Evolutionary conservation across 2,329 filamentous ascomycete genomes (phyloP).

Genomic region (Chalara sp.): DNA sequence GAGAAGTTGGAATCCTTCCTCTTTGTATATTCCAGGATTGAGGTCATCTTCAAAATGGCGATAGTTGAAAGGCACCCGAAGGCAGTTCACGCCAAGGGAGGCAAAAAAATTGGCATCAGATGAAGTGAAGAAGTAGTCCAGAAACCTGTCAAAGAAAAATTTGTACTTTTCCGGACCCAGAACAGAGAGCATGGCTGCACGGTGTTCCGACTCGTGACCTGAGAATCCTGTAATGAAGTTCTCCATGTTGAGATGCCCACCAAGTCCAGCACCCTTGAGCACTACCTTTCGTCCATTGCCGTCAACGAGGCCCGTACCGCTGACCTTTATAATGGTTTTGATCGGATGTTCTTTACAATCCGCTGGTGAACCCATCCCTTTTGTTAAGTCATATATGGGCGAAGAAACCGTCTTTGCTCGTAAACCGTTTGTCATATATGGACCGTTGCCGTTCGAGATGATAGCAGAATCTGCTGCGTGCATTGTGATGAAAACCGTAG

Average conservation of each 20-base stretch:
- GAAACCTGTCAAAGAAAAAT: slow-evolving; percentile 48
- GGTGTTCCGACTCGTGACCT: slow-evolving; percentile 49
- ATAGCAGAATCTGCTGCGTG: no score
- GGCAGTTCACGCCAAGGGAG: slow-evolving; percentile 46
- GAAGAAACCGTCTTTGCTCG: no score
- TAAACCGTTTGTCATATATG: no score
- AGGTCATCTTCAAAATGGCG: slow-evolving; percentile 46
- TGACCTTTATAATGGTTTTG: not conserved
- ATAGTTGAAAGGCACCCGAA: slow-evolving; percentile 55
- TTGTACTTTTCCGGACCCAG: slow-evolving; percentile 48
- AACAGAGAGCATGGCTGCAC: slow-evolving; percentile 42
- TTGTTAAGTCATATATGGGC: no score
- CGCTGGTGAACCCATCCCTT: no score
- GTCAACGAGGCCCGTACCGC: not conserved
- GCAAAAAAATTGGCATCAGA: slow-evolving; percentile 50
- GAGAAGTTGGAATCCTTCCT: slow-evolving; percentile 38
- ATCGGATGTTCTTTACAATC: not conserved
- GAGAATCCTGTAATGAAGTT: slow-evolving; percentile 57
- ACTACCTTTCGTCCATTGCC: not conserved
- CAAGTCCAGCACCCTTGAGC: not conserved
- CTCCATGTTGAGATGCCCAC: slow-evolving; percentile 34
- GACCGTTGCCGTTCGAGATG: no score
- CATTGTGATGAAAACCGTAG: no score
- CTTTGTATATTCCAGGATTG: slow-evolving; percentile 39
- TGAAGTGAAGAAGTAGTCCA: slow-evolving; percentile 46